These are phyloP conservation scores for Dioszegia hungarica DNA, from an alignment of 768 basidiomycete genomes.

Conservation along the genomic window DNA sequence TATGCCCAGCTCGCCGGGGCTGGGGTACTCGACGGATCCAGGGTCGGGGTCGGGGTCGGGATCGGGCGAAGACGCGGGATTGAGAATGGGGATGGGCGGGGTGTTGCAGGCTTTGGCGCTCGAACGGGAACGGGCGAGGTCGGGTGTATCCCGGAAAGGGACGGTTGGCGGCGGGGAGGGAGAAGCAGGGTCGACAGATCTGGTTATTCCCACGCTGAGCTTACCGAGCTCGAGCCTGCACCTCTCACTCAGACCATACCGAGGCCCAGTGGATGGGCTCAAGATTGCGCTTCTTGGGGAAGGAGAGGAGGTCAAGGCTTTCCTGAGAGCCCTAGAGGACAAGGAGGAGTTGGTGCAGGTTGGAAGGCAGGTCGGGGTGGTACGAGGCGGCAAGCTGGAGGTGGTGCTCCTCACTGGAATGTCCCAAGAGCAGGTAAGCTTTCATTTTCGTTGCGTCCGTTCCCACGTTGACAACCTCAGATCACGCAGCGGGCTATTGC, in stretches of 20 bases:
- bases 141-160: not conserved
- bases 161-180: not conserved
- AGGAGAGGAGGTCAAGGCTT: slow-evolving; percentile 4
- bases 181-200: slow-evolving; percentile 3
- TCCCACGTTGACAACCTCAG: slow-evolving; percentile 2
- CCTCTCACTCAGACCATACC: slow-evolving; percentile 18
- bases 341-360: slow-evolving; percentile 24
- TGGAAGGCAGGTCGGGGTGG: slow-evolving; percentile 8
- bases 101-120: slow-evolving; percentile 4
- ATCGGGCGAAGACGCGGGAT: not conserved
- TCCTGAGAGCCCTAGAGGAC: slow-evolving; percentile 19
- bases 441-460: not conserved
- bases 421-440: slow-evolving; percentile 17
- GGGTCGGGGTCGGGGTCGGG: too few species aligned
- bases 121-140: slow-evolving; percentile 1
- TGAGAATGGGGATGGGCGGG: not conserved
- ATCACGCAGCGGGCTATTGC: not conserved
- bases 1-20: slow-evolving; percentile 14
- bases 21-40: slow-evolving; percentile 5
- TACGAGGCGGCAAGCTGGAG: slow-evolving; percentile 22
- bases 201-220: slow-evolving; percentile 33
- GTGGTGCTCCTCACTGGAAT: slow-evolving; percentile 14
- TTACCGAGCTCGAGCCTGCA: slow-evolving; percentile 34
- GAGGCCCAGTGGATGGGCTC: not conserved
- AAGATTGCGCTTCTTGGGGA: slow-evolving; percentile 11